Evolutionary conservation across 345 rosid species (phyloP).

Genomic region (Sonneratia alba): DNA sequence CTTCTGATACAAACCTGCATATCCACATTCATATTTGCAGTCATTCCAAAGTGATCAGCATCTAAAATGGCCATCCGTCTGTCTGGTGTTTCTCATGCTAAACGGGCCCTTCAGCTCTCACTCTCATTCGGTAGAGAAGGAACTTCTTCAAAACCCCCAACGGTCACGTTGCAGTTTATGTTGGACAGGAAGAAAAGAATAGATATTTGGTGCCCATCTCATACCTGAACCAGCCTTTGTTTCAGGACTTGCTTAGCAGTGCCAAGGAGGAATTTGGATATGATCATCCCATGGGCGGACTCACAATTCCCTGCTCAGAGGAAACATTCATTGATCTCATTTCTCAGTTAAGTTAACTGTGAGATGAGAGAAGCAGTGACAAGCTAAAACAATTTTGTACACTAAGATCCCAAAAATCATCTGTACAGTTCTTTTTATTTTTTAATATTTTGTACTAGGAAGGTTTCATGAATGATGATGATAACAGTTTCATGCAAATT

Average conservation of each 20-base stretch:
- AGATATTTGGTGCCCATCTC: slow-evolving; percentile 22
- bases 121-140: slow-evolving; percentile 1
- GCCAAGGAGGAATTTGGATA: slow-evolving; percentile 34
- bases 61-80: slow-evolving; percentile 12
- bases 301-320: slow-evolving; percentile 33
- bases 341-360: slow-evolving; percentile 13
- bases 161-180: slow-evolving; percentile 15
- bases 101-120: slow-evolving; percentile 10
- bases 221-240: slow-evolving; percentile 27
- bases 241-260: slow-evolving; percentile 22
- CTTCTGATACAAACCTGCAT: neutral
- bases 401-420: neutral
- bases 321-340: slow-evolving; percentile 25
- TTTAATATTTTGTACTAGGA: neutral
- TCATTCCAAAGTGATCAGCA: slow-evolving; percentile 3
- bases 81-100: slow-evolving; percentile 7
- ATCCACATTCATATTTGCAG: neutral
- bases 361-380: neutral
- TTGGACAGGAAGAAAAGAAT: slow-evolving; percentile 26
- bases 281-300: slow-evolving; percentile 28
- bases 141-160: neutral
- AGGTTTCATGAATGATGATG: neutral
- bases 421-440: neutral
- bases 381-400: neutral
- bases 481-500: neutral